A percentile compares a stretch with the other conserved stretches of the same genome.
Evolutionary conservation across 2,329 filamentous ascomycete genomes (phyloP).

Genomic region (Calonectria montana): DNA sequence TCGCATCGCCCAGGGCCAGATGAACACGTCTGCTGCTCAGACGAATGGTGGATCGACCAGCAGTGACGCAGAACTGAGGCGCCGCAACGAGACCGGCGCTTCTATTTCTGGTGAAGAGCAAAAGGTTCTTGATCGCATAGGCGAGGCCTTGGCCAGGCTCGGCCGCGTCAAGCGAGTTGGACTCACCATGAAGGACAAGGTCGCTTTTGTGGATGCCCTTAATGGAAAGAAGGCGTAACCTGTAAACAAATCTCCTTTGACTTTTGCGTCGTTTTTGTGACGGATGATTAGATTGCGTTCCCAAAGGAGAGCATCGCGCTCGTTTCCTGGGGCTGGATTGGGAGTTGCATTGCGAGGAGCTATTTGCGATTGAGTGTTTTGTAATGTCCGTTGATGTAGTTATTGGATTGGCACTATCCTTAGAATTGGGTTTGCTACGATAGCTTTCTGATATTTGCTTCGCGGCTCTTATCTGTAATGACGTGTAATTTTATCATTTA

Average conservation of each 20-base stretch:
- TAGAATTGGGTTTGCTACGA: not conserved
- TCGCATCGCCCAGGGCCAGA: constrained; percentile 82
- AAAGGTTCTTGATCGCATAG: constrained; percentile 80
- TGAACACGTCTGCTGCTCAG: constrained; percentile 58
- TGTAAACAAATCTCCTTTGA: not conserved
- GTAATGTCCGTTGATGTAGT: constrained; percentile 26
- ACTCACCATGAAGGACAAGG: constrained; percentile 85
- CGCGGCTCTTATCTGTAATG: constrained; percentile 15
- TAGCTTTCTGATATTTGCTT: not conserved
- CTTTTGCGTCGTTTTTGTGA: not conserved
- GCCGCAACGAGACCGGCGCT: constrained; percentile 45
- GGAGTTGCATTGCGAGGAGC: constrained; percentile 42
- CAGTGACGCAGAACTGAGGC: constrained; percentile 41
- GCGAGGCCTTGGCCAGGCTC: constrained; percentile 86
- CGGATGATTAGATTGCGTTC: constrained; percentile 9
- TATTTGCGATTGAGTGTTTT: constrained; percentile 27
- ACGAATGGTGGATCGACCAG: constrained; percentile 49
- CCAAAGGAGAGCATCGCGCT: not conserved
- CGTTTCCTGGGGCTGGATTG: constrained; percentile 11
- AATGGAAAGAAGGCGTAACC: constrained; percentile 52
- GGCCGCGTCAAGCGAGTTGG: constrained; percentile 91
- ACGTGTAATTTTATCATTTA: not conserved
- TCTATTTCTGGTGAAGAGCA: constrained; percentile 68
- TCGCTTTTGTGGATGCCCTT: constrained; percentile 80
- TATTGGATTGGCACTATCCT: constrained; percentile 9